Base-by-base conservation (phyloP, 2,329 filamentous ascomycete species). In the Neonectria hederae region DNA sequence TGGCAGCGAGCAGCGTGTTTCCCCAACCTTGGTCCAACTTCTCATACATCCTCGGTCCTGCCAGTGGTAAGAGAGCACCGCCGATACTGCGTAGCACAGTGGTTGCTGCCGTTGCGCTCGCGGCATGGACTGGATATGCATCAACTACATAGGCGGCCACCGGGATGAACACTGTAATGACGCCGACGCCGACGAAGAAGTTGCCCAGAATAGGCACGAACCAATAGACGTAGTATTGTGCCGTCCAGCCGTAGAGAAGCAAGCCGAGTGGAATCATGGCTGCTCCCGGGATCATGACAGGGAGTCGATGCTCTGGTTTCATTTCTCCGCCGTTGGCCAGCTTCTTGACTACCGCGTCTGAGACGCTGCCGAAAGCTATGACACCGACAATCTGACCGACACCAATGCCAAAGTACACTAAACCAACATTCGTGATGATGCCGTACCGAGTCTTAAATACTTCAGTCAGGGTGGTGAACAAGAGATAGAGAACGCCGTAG, bases 401-500 rank as follows among this genome's bases (percentile, higher is more conserved):
- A 66, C 82, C 78, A 7, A 86, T 80, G 54, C 87, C 86, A 1
- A 87, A 83, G 4, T 81, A 82, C 30, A 83, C 74, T 54, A 87
- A 74, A 10, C 66, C 72, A 4, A 70, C 59, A 30, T 63, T 60
- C 2, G 62, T 63, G 30, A 65, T 66, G 51, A 80, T 79, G 35
- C 71, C 65, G 40, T 80, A 80, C n/a, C 76, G 70, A 8, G 60
- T 60, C 30, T 72, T 65, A 48, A 78, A 87, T 2, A 88, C 84
- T 7, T 82, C 72, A 0, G 82, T 80, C 65, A 87, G 84, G 5
- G 85, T 87, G 5, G 85, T 86, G 71, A 87, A 82, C 22, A 86
- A 74, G 2, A 77, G 81, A 63, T 86, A 88, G 0, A 87, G 68
- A n/a, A 85, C 81, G 1, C 84, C 85, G 68, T 86, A 88, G 0